A percentile compares a stretch with the other conserved stretches of the same genome.
These are phyloP conservation scores for Aspergillus olivimuriae DNA, from an alignment of 495 filamentous ascomycete genomes.

Conservation along the genomic window DNA sequence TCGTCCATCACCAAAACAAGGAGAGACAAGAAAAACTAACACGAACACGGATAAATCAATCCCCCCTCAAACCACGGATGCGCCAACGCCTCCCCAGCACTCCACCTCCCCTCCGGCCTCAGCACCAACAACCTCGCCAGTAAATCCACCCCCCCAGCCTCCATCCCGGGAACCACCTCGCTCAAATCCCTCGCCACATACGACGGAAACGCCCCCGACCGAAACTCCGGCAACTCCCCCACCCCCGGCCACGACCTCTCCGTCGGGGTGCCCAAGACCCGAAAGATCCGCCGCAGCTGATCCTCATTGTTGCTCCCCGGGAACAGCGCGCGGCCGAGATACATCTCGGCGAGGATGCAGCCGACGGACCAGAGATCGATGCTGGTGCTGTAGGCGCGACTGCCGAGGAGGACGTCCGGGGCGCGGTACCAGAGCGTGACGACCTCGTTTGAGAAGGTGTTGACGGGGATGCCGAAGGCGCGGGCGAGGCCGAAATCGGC, in stretches of 20 bases:
- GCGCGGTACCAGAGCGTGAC: constrained; percentile 96
- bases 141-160: constrained; percentile 75
- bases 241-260: constrained; percentile 91
- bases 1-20: too few species aligned
- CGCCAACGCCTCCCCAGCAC: constrained; percentile 69
- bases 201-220: constrained; percentile 72
- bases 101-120: constrained; percentile 82
- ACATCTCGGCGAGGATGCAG: constrained; percentile 99
- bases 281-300: constrained; percentile 89
- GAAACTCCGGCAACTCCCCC: constrained; percentile 85
- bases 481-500: constrained; percentile 88
- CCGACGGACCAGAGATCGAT: constrained; percentile 99
- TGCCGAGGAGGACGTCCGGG: constrained; percentile 86
- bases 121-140: constrained; percentile 83
- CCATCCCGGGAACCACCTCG: constrained; percentile 79
- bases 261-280: constrained; percentile 90
- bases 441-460: constrained; percentile 96
- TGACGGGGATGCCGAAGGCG: constrained; percentile 93
- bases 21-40: neutral
- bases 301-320: constrained; percentile 95
- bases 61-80: constrained; percentile 81
- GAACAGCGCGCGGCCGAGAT: constrained; percentile 84
- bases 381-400: constrained; percentile 88
- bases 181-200: constrained; percentile 87
- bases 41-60: neutral